Conservation (phyloP, 306 rosid genomes). For the Malus sieversii region DNA sequence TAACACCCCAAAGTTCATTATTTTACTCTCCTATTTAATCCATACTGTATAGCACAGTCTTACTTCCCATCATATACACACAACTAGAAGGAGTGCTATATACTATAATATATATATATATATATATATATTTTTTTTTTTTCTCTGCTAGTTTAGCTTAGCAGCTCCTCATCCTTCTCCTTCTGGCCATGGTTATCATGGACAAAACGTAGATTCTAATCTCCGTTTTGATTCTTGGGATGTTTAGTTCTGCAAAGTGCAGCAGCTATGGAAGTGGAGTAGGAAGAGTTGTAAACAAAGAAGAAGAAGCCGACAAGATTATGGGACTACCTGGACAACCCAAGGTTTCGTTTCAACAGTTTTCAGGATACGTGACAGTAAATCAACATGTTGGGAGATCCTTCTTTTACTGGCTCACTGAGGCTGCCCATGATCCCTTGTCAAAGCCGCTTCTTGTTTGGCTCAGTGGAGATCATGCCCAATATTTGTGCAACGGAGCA, state of each 20-base stretch:
- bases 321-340: constrained; percentile 81
- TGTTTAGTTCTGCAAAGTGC: neutral
- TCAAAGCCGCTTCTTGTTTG: constrained; percentile 52
- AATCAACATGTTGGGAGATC: constrained; percentile 71
- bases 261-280: neutral
- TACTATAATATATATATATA: neutral
- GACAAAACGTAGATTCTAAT: constrained; percentile 37
- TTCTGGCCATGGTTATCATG: constrained; percentile 32
- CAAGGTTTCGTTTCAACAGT: constrained; percentile 62
- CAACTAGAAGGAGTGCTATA: constrained; percentile 11
- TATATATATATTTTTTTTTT: too few relatives aligned
- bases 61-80: constrained; percentile 32
- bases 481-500: too few relatives aligned
- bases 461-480: too few relatives aligned
- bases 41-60: constrained; percentile 20
- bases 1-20: neutral
- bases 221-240: constrained; percentile 22
- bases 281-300: constrained; percentile 10
- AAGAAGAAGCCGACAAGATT: constrained; percentile 60
- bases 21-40: constrained; percentile 61
- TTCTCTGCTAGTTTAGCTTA: neutral
- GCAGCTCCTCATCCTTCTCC: neutral
- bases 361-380: constrained; percentile 89
- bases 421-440: constrained; percentile 48
- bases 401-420: constrained; percentile 97